phyloP scores from a whole-genome alignment of 1,284 basidiomycete genomes.

The Trichosporon coremiiforme region DNA sequence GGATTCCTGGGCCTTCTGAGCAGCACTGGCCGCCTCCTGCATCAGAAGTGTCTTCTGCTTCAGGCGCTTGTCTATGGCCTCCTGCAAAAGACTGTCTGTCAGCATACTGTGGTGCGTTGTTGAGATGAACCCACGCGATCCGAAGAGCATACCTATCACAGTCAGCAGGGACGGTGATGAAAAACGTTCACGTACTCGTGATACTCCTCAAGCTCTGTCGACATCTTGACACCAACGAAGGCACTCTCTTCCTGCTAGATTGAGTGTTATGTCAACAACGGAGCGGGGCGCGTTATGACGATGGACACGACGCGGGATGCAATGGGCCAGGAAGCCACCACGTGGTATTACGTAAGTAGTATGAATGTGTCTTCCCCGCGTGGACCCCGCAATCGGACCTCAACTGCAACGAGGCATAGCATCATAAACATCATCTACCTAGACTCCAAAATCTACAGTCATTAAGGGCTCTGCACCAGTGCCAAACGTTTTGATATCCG shows the following conservation, averaged over 20 bases:
- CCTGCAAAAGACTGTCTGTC: constrained; percentile 38
- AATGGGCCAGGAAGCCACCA: not conserved
- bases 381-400: no score
- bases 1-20: constrained; percentile 27
- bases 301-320: constrained; percentile 12
- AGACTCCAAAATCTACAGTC: no score
- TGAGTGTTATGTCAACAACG: constrained; percentile 6
- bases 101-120: not conserved
- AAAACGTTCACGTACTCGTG: not conserved
- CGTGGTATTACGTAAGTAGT: constrained; percentile 14
- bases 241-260: not conserved
- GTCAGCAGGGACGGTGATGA: not conserved
- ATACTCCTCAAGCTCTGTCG: constrained; percentile 3
- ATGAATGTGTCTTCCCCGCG: no score
- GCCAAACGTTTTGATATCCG: no score
- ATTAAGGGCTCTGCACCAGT: no score
- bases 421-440: no score
- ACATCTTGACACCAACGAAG: constrained; percentile 11
- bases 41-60: constrained; percentile 7
- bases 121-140: constrained; percentile 38
- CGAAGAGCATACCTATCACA: constrained; percentile 42
- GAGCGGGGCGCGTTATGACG: not conserved
- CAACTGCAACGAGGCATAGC: no score
- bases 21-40: constrained; percentile 20
- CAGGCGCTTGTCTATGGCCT: constrained; percentile 31